A percentile compares a stretch with the other conserved stretches of the same genome.
Conservation (phyloP, 352 stramenopile species). For the Plasmopara muralis region DNA sequence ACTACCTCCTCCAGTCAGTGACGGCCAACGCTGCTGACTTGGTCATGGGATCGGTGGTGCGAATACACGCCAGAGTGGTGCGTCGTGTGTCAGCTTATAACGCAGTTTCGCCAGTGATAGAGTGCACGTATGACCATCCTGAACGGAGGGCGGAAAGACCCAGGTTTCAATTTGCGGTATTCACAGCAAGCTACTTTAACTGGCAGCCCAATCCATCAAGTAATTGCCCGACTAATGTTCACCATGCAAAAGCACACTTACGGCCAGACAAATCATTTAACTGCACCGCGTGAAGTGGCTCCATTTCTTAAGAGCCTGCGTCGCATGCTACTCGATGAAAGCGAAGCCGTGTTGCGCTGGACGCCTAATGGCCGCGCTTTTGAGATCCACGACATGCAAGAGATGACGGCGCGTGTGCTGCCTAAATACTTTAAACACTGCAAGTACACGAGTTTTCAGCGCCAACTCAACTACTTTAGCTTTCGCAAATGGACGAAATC, state of each 20-base stretch:
- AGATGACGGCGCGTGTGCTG: slow-evolving; percentile 80
- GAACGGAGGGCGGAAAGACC: slow-evolving; percentile 5
- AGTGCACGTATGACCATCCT: slow-evolving; percentile 9
- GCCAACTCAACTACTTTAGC: slow-evolving; percentile 93
- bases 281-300: slow-evolving; percentile 38
- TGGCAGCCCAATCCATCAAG: slow-evolving; percentile 8
- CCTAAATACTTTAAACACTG: slow-evolving; percentile 93
- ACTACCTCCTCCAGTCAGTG: slow-evolving; percentile 15
- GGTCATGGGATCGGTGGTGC: slow-evolving; percentile 10
- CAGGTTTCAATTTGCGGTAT: slow-evolving; percentile 32
- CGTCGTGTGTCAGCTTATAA: slow-evolving; percentile 11
- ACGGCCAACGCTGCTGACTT: slow-evolving; percentile 11
- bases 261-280: neutral
- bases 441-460: slow-evolving; percentile 91
- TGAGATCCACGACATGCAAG: slow-evolving; percentile 71
- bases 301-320: slow-evolving; percentile 63
- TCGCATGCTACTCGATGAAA: slow-evolving; percentile 58
- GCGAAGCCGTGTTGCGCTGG: slow-evolving; percentile 49
- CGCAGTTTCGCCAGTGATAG: slow-evolving; percentile 18
- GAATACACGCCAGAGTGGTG: slow-evolving; percentile 26
- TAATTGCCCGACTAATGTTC: neutral
- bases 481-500: slow-evolving; percentile 90
- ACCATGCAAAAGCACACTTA: slow-evolving; percentile 18
- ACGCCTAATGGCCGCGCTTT: slow-evolving; percentile 55
- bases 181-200: slow-evolving; percentile 10